phyloP scores from a whole-genome alignment of 2,329 filamentous ascomycete genomes.

The Sarocladium brachiariae region DNA sequence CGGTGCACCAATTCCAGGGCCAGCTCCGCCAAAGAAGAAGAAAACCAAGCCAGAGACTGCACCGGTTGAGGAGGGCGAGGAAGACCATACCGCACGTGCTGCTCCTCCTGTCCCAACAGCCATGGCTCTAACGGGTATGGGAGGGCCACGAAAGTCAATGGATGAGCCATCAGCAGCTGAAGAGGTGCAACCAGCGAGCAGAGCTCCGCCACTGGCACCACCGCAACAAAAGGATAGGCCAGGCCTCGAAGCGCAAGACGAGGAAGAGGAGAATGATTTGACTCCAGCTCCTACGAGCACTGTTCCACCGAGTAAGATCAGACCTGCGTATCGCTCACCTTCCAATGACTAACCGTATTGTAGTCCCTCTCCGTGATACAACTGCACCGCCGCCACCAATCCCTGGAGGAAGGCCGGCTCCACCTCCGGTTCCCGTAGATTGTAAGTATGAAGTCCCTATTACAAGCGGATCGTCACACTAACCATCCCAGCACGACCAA shows the following conservation, averaged over 20 bases:
- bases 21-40: constrained; percentile 50
- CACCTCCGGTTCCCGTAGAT: constrained; percentile 52
- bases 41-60: constrained; percentile 38
- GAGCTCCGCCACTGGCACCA: constrained; percentile 23
- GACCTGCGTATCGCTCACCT: too few relatives aligned
- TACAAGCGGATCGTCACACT: too few relatives aligned
- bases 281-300: constrained; percentile 21
- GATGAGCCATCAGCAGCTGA: constrained; percentile 30
- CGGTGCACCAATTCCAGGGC: constrained; percentile 61
- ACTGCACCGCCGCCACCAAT: constrained; percentile 37
- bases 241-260: constrained; percentile 13
- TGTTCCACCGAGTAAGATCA: constrained; percentile 16
- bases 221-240: constrained; percentile 13
- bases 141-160: constrained; percentile 41
- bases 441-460: constrained; percentile 40
- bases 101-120: constrained; percentile 52
- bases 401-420: constrained; percentile 44
- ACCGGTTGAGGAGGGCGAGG: constrained; percentile 36
- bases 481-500: constrained; percentile 37
- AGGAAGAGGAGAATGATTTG: constrained; percentile 28
- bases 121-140: constrained; percentile 68
- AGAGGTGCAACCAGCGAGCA: constrained; percentile 17
- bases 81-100: constrained; percentile 33
- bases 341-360: constrained; percentile 20
- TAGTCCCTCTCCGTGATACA: constrained; percentile 27